A percentile compares a stretch with the other conserved stretches of the same genome.
phyloP scores from a whole-genome alignment of 129 eudicot genomes.

The Daucus carota region DNA sequence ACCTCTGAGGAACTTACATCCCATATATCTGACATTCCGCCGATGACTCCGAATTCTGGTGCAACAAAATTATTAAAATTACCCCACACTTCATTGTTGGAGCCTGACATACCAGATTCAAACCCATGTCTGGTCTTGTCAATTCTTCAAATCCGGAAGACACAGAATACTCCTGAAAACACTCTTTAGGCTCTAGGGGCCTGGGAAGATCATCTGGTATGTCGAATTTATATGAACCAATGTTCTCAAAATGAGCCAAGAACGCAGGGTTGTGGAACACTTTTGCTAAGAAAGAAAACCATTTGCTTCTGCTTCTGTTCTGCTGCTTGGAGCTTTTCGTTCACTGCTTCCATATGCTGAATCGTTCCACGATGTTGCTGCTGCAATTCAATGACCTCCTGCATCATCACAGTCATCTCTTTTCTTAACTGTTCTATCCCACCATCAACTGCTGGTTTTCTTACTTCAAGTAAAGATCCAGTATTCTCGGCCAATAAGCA shows the following conservation, averaged over 20 bases:
- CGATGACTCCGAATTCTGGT: slow-evolving; percentile 34
- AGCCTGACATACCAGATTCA: slow-evolving; percentile 39
- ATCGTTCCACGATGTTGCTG: no score
- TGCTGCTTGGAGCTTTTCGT: no score
- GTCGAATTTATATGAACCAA: slow-evolving; percentile 12
- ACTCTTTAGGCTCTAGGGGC: slow-evolving; percentile 17
- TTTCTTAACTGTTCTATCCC: slow-evolving; percentile 52
- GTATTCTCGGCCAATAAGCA: slow-evolving; percentile 21
- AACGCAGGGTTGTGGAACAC: slow-evolving; percentile 50
- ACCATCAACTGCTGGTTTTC: slow-evolving; percentile 34
- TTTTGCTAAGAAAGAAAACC: slow-evolving; percentile 74
- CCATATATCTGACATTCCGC: slow-evolving; percentile 60
- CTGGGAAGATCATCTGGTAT: slow-evolving; percentile 15
- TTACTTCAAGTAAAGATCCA: slow-evolving; percentile 26
- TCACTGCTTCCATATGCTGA: no score
- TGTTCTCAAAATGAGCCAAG: slow-evolving; percentile 21
- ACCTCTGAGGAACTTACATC: slow-evolving; percentile 28
- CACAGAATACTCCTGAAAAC: slow-evolving; percentile 23
- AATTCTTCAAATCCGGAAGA: slow-evolving; percentile 27
- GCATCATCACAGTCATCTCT: slow-evolving; percentile 49
- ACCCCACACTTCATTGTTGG: slow-evolving; percentile 46
- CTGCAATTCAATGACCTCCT: no score
- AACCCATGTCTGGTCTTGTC: slow-evolving; percentile 40
- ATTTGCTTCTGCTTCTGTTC: slow-evolving; percentile 82
- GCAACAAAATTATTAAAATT: slow-evolving; percentile 34